Base-by-base conservation (phyloP, 345 rosid species). In the Syzygium jambos region DNA sequence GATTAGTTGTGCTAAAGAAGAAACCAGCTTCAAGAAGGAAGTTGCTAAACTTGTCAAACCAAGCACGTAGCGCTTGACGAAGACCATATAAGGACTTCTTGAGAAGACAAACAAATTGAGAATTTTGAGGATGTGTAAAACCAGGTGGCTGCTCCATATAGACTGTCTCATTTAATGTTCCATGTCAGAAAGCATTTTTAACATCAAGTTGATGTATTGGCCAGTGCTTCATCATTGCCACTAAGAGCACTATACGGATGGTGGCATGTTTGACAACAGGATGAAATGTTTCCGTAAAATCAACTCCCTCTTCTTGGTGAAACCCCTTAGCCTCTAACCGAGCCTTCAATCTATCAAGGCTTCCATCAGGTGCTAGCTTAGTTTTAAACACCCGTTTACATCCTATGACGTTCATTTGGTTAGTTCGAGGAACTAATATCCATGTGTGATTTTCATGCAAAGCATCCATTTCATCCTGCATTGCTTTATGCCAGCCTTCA, bases 401-500 rank as follows among this genome's bases (percentile, higher is more conserved):
- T 6, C 0, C 1, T 56, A 56, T 56, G 11, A 56, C 1, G 9
- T 56, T 56, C 61, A 56, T 56, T 22, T 56, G 61, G 9, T 56
- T 22, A 56, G 61, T 22, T 8, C 1, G 12, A 56, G 12, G 61
- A 56, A 56, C 27, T 22, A 56, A 56, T 22, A 22, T 22, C 27
- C 1, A 22, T 8, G 61, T 22, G 0, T 56, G 11, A 11, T 56
- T 56, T 1, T 21, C 1, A 22, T 22, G 21, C 2, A 56, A 8
- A 22, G 12, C 61, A 21, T 21, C 27, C 5, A 55, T 56, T 56
- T 22, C 61, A 7, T 56, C 61, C 1, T 22, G 21, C 27, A 56
- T 56, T 4, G 27, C 0, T 22, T 1, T 21, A 9, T 56, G 9
- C 5, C 27, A 56, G 4, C 27, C 27, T 22, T 21, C 2, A 22